Conservation (phyloP, 2,329 filamentous ascomycete species). For the Diaporthe longicolla region DNA sequence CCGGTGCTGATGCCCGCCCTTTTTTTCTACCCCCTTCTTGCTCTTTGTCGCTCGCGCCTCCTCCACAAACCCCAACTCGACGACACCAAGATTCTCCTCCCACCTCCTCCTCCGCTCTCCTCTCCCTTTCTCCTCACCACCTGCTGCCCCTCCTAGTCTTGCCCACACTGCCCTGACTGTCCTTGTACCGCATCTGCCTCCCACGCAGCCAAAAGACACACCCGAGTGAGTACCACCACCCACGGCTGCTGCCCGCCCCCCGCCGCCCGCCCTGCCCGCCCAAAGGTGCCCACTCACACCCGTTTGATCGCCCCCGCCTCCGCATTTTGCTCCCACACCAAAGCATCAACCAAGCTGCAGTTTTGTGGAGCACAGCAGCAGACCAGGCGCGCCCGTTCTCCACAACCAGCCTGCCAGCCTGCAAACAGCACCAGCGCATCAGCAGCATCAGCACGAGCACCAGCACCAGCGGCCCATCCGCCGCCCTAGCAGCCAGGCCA, state of each 20-base stretch:
- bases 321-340: constrained; percentile 41
- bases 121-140: constrained; percentile 4
- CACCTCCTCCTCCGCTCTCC: constrained; percentile 5
- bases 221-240: background rate
- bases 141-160: background rate
- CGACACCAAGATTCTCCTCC: constrained; percentile 19
- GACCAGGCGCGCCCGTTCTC: constrained; percentile 31
- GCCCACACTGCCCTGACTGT: background rate
- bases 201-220: constrained; percentile 5
- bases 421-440: constrained; percentile 11
- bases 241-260: background rate
- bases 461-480: constrained; percentile 11
- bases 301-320: constrained; percentile 41
- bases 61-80: constrained; percentile 27
- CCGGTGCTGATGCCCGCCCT: background rate
- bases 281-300: constrained; percentile 27
- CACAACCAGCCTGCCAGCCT: constrained; percentile 2
- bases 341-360: constrained; percentile 8
- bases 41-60: background rate
- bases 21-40: background rate
- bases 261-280: constrained; percentile 14
- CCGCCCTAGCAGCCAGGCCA: background rate
- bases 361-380: constrained; percentile 37
- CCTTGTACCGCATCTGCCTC: background rate
- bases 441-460: background rate